These are phyloP conservation scores for Microdochium nivale DNA, from an alignment of 2,329 filamentous ascomycete genomes.

Conservation along the genomic window DNA sequence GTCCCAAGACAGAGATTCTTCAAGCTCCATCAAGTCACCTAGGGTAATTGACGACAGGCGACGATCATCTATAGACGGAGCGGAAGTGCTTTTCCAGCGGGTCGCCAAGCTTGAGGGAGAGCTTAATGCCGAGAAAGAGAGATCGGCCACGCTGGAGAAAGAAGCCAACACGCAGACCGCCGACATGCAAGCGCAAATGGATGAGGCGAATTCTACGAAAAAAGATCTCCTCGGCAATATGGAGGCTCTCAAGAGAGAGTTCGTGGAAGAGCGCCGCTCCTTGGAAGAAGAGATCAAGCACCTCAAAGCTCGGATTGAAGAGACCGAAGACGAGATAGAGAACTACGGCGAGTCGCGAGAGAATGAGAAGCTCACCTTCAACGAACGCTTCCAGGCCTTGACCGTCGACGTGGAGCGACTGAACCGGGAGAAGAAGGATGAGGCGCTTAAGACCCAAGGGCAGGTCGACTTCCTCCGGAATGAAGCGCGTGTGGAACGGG, in stretches of 20 bases:
- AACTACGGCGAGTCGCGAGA: slow-evolving; percentile 75
- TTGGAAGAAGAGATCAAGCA: slow-evolving; percentile 73
- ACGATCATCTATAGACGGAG: slow-evolving; percentile 32
- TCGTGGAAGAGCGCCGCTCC: slow-evolving; percentile 73
- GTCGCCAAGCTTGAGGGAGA: slow-evolving; percentile 68
- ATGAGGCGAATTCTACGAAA: slow-evolving; percentile 87
- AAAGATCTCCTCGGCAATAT: slow-evolving; percentile 91
- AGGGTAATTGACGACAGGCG: slow-evolving; percentile 32
- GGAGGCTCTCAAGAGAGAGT: slow-evolving; percentile 84
- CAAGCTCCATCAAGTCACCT: slow-evolving; percentile 36
- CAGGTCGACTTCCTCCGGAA: slow-evolving; percentile 56
- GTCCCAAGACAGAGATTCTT: slow-evolving; percentile 40
- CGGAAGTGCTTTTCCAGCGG: slow-evolving; percentile 36
- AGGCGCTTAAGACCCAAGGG: slow-evolving; percentile 48
- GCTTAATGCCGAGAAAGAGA: slow-evolving; percentile 63
- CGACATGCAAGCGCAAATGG: slow-evolving; percentile 59
- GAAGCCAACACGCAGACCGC: slow-evolving; percentile 53
- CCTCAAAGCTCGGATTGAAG: slow-evolving; percentile 71
- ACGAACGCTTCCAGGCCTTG: slow-evolving; percentile 59
- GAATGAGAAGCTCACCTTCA: slow-evolving; percentile 64
- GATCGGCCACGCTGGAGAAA: slow-evolving; percentile 56
- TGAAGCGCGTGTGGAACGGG: slow-evolving; percentile 49
- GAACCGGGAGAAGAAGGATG: slow-evolving; percentile 47
- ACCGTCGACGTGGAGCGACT: slow-evolving; percentile 63
- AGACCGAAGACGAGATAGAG: slow-evolving; percentile 87